phyloP scores from a whole-genome alignment of 345 rosid species.

The Gossypium turneri region DNA sequence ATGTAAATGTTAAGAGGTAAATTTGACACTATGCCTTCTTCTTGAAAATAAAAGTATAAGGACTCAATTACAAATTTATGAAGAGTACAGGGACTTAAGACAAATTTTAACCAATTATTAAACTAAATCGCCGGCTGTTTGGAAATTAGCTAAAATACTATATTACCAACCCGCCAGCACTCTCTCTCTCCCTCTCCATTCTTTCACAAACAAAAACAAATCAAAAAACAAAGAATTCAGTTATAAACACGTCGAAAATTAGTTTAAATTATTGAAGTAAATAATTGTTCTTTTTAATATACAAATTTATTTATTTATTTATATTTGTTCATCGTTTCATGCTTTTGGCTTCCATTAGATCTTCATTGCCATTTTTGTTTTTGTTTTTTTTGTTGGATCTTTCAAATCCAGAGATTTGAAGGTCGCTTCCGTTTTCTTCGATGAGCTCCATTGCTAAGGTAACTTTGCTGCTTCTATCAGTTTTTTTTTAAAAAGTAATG shows the following conservation, averaged over 20 bases:
- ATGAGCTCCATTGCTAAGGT: conserved; percentile 4
- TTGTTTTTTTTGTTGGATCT: neutral
- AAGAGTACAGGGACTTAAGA: too few species aligned
- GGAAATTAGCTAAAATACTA: neutral
- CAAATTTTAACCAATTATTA: neutral
- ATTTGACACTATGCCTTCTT: too few species aligned
- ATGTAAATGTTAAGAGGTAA: too few species aligned
- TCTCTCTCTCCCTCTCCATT: neutral
- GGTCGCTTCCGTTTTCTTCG: neutral
- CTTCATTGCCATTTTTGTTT: neutral
- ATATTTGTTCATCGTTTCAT: neutral
- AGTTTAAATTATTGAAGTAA: neutral
- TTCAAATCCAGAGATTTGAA: neutral
- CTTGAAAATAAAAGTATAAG: too few species aligned
- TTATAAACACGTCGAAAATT: neutral
- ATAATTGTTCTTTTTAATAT: neutral
- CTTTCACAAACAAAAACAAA: neutral
- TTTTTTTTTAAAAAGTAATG: neutral
- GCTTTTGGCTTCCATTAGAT: conserved; percentile 2
- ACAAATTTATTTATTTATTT: neutral
- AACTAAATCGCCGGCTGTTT: conserved; percentile 4
- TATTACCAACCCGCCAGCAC: neutral
- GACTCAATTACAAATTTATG: too few species aligned
- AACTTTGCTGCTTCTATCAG: neutral
- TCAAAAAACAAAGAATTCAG: neutral